Percentiles rank a stretch among this genome's conserved stretches.
phyloP scores from a whole-genome alignment of 345 rosid species.

The Lenwebbia sp. region DNA sequence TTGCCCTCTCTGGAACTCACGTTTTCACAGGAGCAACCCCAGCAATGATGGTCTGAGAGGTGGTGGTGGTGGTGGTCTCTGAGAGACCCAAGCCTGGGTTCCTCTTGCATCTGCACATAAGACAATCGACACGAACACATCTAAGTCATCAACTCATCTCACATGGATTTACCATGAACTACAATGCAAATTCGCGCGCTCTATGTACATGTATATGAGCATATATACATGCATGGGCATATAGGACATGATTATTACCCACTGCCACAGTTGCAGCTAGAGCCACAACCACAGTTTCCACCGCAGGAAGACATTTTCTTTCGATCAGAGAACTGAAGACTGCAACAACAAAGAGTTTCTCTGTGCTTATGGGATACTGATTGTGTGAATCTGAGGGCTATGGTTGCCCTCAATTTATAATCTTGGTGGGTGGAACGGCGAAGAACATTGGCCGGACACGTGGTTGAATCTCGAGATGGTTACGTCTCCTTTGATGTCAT shows the following conservation, averaged over 20 bases:
- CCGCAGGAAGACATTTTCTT: constrained; percentile 28
- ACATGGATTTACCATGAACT: not conserved
- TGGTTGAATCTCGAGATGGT: constrained; percentile 2
- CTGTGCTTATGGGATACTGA: not conserved
- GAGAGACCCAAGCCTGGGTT: constrained; percentile 26
- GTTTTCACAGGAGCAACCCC: constrained; percentile 30
- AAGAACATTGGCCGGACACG: constrained; percentile 18
- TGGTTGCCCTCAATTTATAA: constrained; percentile 5
- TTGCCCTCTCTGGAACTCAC: not conserved
- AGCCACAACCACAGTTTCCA: constrained; percentile 35
- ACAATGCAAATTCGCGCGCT: not conserved
- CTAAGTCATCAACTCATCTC: not conserved
- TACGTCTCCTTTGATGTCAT: not conserved
- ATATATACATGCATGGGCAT: not conserved
- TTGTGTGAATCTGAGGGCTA: not conserved
- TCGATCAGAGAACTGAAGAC: not conserved
- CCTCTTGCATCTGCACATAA: not conserved
- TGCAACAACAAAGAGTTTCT: not conserved
- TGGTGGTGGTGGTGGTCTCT: constrained; percentile 14
- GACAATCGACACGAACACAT: not conserved
- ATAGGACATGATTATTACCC: not conserved
- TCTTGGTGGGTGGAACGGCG: not conserved
- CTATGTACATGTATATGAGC: not conserved
- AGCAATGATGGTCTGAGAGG: constrained; percentile 12
- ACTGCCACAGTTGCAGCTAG: constrained; percentile 11